Base-by-base conservation (phyloP, 192 early-diverging fungal genomes). In the Rhizophagus sp. region DNA sequence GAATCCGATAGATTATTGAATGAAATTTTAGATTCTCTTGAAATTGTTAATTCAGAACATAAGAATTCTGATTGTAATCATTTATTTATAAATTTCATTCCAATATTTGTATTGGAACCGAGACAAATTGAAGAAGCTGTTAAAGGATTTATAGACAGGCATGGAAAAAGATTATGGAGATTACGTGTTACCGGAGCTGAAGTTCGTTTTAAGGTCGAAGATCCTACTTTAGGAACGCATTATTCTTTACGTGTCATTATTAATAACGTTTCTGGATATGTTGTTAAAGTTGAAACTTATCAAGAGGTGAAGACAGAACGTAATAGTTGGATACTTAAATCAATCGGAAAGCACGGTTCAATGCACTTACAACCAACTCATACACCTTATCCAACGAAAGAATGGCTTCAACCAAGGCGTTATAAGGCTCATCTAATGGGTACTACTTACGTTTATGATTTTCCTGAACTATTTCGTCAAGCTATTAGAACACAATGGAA, bases 51-150 rank as follows among this genome's bases (percentile, higher is more conserved):
- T 64, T 92, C 93, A 12, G 88, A 92, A 75, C 92, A 96, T 83
- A 95, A 96, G 81, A 97, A 97, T 89, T 96, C 95, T 62, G 98
- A 99, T 87, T 97, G 97, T 90, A 99, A 99, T 87, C 98, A 99
- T 81, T 84, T 98, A 84, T 97, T 98, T 82, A 95, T 99, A 87
- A 98, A 97, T 92, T 98, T 98, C 82, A 92, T 99, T 83, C 97
- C 97, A 22, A 97, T 94, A 49, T 98, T 98, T 89, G 90, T 93
- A 73, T 85, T 99, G 82, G 94, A 97, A 80, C 87, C 92, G 9
- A 87, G 91, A 78, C 91, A 94, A 79, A 93, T 97, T 75, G 95
- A 97, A 83, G 83, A 88, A 49, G 93, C 93, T 22, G 88, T 98
- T 73, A 93, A 91, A 82, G 95, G 94, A 17, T 94, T 99, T 84